These are phyloP conservation scores for Sugiyamaella valdiviana DNA, from an alignment of 805 yeast species.

Conservation along the genomic window DNA sequence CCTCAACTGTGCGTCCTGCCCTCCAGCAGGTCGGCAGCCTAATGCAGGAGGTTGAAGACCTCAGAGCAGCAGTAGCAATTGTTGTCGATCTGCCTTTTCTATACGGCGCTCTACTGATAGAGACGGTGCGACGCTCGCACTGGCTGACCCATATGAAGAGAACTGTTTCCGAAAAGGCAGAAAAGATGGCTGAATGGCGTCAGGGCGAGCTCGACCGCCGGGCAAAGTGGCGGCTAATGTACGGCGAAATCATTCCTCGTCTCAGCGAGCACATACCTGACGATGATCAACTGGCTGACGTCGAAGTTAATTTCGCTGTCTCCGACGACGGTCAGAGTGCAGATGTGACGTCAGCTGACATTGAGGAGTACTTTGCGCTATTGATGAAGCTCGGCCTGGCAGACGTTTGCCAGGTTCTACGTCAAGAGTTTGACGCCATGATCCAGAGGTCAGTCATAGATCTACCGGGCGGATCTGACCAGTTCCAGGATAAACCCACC, in stretches of 20 bases:
- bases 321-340: conserved; percentile 8
- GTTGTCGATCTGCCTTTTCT: conserved; percentile 34
- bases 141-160: conserved; percentile 25
- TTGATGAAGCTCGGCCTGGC: conserved; percentile 21
- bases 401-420: conserved; percentile 25
- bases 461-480: neutral
- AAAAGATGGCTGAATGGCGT: conserved; percentile 49
- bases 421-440: conserved; percentile 28
- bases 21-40: conserved; percentile 21
- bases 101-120: conserved; percentile 34
- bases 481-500: neutral
- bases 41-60: conserved; percentile 25
- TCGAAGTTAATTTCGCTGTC: conserved; percentile 18
- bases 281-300: conserved; percentile 8
- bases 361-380: conserved; percentile 20
- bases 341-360: conserved; percentile 11
- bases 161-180: conserved; percentile 34
- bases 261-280: neutral
- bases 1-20: conserved; percentile 25
- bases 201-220: conserved; percentile 53
- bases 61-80: conserved; percentile 28
- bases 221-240: conserved; percentile 57
- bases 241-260: conserved; percentile 34
- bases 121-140: conserved; percentile 27
- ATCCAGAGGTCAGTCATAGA: conserved; percentile 17